Conservation (phyloP, 2,329 filamentous ascomycete species). For the Coniochaeta sp. region DNA sequence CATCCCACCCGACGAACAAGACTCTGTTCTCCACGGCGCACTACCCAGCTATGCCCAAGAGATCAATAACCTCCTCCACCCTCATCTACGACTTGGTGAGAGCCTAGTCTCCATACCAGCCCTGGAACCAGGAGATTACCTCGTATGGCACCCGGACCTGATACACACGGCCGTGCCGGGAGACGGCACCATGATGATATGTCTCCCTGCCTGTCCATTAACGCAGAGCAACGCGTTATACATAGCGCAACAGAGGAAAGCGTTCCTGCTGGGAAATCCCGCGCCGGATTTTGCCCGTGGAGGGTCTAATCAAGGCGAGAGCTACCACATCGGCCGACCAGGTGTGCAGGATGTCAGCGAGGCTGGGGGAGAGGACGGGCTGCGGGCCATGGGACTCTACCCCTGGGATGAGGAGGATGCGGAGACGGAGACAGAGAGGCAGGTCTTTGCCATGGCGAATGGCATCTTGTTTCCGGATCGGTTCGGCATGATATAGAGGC, state of each 20-base stretch:
- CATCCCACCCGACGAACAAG: constrained; percentile 23
- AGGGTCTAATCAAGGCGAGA: constrained; percentile 14
- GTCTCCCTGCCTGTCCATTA: constrained; percentile 35
- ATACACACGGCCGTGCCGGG: constrained; percentile 60
- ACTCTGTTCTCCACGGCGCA: constrained; percentile 61
- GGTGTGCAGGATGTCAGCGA: constrained; percentile 29
- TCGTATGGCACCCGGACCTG: constrained; percentile 65
- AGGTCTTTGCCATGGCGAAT: constrained; percentile 28
- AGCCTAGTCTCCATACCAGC: constrained; percentile 65
- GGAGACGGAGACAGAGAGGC: constrained; percentile 20
- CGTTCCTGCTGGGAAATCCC: constrained; percentile 45
- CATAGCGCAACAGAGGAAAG: constrained; percentile 48
- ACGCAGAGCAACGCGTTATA: constrained; percentile 52
- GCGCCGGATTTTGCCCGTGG: constrained; percentile 14
- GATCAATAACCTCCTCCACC: constrained; percentile 59
- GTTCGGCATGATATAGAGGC: not conserved
- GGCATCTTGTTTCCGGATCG: constrained; percentile 39
- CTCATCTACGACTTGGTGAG: constrained; percentile 58
- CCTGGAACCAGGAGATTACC: constrained; percentile 67
- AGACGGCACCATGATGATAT: constrained; percentile 17
- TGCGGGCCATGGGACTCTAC: constrained; percentile 31
- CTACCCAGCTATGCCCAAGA: constrained; percentile 63
- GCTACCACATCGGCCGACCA: constrained; percentile 22
- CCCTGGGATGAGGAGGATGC: constrained; percentile 32
- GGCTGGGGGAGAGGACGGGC: constrained; percentile 29